Percentiles rank a stretch among this genome's conserved stretches.
phyloP scores from a whole-genome alignment of 495 filamentous ascomycete species.

The Lineolata rhizophorae region DNA sequence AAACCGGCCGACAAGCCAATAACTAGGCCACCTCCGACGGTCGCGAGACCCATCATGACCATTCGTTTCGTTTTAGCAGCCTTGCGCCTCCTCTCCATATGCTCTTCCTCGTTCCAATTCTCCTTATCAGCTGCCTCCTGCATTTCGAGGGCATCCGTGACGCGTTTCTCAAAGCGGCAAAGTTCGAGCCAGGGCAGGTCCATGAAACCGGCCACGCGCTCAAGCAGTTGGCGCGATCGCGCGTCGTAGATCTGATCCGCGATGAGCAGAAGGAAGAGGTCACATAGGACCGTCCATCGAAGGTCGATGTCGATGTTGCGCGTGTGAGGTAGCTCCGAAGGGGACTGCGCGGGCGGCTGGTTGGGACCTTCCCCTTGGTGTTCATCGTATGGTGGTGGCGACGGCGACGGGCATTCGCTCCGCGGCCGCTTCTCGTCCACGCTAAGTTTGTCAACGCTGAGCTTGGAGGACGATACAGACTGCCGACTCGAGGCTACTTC shows the following conservation, averaged over 20 bases:
- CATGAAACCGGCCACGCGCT: constrained; percentile 58
- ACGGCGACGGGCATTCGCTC: neutral
- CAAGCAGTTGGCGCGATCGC: constrained; percentile 66
- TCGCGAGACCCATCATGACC: constrained; percentile 92
- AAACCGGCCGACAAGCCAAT: constrained; percentile 89
- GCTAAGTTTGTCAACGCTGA: constrained; percentile 3
- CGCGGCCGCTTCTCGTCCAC: neutral
- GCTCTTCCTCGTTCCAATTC: constrained; percentile 90
- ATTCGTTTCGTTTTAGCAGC: constrained; percentile 56
- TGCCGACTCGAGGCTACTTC: constrained; percentile 4
- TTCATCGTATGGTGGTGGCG: constrained; percentile 51
- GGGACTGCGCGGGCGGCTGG: constrained; percentile 51
- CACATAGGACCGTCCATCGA: constrained; percentile 92
- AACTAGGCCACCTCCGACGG: constrained; percentile 83
- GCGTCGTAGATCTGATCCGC: constrained; percentile 90
- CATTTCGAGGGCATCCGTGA: constrained; percentile 94
- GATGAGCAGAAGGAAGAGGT: constrained; percentile 84
- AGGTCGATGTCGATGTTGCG: constrained; percentile 87
- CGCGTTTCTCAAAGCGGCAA: constrained; percentile 88
- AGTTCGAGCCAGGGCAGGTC: constrained; percentile 82
- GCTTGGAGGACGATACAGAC: constrained; percentile 1
- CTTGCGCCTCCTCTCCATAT: constrained; percentile 76
- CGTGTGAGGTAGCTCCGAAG: constrained; percentile 57
- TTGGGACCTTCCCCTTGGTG: constrained; percentile 42
- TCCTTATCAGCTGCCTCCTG: constrained; percentile 82